Evolutionary conservation across 2,329 filamentous ascomycete species (phyloP), one percentile per base, ranked within the genome.

Genomic region (Fusarium heterosporum): DNA sequence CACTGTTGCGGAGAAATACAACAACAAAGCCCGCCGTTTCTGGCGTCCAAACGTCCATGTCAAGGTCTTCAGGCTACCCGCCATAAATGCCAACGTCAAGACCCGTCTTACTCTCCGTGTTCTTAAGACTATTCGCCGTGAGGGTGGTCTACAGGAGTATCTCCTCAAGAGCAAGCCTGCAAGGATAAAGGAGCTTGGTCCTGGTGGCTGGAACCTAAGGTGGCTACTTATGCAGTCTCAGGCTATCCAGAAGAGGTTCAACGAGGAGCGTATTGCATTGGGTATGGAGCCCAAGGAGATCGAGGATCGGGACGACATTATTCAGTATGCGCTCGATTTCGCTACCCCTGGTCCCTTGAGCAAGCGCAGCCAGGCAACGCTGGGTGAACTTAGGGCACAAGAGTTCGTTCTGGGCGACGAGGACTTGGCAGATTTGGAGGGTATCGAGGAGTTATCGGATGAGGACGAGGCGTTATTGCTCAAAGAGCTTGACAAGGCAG

Each of bases 101-200:
- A 84, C 91, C 38, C 85, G 89, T 63, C 82, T 95, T 57, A 92
- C 89, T 8, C 84, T 90, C 39, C 85, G 87, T 56, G 91, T 93
- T 26, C 83, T 91, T 71, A 84, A 87, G 75, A 90, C 89, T 34
- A 92, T 98, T 75, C 89, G 93, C 76, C 95, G 93, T 76, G 88
- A 90, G 64, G 95, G 95, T 61, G 93, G 96, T 9, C 84, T 99
- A 67, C 96, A 99, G 78, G 89, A 93, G 74, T 99, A 99, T 80
- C 83, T 99, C 43, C 83, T 97, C 40, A 93, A 93, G 70, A 86
- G 89, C 76, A 96, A 93, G 80, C 83, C 90, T 16, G 85, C 84
- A 39, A 87, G 96, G 66, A 85, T 98, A 75, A 92, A 90, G 81
- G 93, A 97, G 78, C 83, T 99, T 57, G 96, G 96, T 7, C 89